phyloP scores from a whole-genome alignment of 352 stramenopile species.

The Phytophthora megakarya region DNA sequence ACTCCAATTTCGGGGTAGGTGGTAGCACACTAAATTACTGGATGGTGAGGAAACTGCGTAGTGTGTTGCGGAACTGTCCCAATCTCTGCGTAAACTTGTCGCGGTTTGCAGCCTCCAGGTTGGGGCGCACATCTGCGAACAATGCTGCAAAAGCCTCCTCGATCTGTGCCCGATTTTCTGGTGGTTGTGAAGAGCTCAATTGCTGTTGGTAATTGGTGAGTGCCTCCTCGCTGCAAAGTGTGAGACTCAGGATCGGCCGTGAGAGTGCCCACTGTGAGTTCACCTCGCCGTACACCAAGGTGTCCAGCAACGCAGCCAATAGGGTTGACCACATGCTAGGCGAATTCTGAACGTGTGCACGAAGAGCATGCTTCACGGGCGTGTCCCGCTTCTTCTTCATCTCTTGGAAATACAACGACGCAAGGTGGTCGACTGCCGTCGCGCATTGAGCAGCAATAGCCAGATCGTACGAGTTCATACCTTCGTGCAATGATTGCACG shows the following conservation, averaged over 20 bases:
- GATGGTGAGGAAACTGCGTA: conserved; percentile 94
- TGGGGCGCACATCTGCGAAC: conserved; percentile 94
- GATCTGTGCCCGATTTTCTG: conserved; percentile 92
- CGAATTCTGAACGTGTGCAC: conserved; percentile 91
- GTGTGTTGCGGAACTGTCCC: conserved; percentile 95
- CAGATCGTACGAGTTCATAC: conserved; percentile 90
- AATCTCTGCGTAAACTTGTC: conserved; percentile 99
- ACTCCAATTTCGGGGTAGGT: conserved; percentile 5
- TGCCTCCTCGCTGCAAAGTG: conserved; percentile 94
- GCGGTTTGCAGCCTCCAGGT: conserved; percentile 96
- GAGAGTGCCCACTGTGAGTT: conserved; percentile 98
- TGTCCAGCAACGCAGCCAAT: conserved; percentile 94
- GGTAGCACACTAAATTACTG: conserved; percentile 64
- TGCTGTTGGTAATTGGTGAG: conserved; percentile 95
- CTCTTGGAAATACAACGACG: conserved; percentile 94
- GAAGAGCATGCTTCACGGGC: conserved; percentile 92
- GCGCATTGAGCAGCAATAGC: conserved; percentile 95
- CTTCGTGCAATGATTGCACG: conserved; percentile 93
- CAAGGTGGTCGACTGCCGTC: conserved; percentile 95
- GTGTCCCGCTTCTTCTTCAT: conserved; percentile 97
- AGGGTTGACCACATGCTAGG: conserved; percentile 92
- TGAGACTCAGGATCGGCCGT: conserved; percentile 96
- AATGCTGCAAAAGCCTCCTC: conserved; percentile 97
- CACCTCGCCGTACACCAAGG: conserved; percentile 96
- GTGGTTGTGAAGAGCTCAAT: conserved; percentile 93